phyloP scores from a whole-genome alignment of 768 basidiomycete species.

The Hygrocybe punicea region DNA sequence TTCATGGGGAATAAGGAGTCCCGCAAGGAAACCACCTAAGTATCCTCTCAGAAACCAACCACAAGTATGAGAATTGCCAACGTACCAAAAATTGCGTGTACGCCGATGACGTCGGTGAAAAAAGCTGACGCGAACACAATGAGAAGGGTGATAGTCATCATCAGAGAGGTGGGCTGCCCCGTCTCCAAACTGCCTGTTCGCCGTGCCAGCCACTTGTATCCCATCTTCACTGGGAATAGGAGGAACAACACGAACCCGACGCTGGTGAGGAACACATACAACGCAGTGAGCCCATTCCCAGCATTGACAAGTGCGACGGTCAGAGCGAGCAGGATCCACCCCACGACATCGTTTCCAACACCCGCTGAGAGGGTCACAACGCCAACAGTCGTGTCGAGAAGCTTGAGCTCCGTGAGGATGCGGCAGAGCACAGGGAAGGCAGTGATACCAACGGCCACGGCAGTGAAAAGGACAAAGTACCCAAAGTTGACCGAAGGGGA shows the following conservation, averaged over 20 bases:
- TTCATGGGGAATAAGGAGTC: slow-evolving; percentile 78
- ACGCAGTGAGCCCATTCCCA: slow-evolving; percentile 63
- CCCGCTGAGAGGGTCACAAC: slow-evolving; percentile 79
- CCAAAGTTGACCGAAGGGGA: slow-evolving; percentile 59
- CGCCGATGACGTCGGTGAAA: slow-evolving; percentile 83
- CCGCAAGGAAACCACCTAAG: slow-evolving; percentile 75
- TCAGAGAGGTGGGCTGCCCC: slow-evolving; percentile 64
- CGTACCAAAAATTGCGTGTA: slow-evolving; percentile 64
- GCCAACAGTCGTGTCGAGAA: slow-evolving; percentile 84
- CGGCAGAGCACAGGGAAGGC: slow-evolving; percentile 82
- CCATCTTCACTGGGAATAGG: slow-evolving; percentile 60
- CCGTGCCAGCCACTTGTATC: slow-evolving; percentile 61
- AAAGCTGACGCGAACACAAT: slow-evolving; percentile 73
- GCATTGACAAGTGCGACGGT: slow-evolving; percentile 84
- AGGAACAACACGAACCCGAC: slow-evolving; percentile 66
- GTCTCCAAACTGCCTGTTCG: slow-evolving; percentile 69
- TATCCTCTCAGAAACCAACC: slow-evolving; percentile 7
- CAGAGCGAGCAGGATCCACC: slow-evolving; percentile 81
- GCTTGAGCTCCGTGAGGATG: slow-evolving; percentile 77
- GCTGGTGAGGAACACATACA: slow-evolving; percentile 73
- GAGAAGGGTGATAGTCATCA: slow-evolving; percentile 79
- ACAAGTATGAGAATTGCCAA: slow-evolving; percentile 8
- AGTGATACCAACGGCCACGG: slow-evolving; percentile 78
- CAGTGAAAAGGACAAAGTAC: slow-evolving; percentile 81
- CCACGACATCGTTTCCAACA: slow-evolving; percentile 72